Conservation (phyloP, 768 basidiomycete species). For the Pluteus cervinus region DNA sequence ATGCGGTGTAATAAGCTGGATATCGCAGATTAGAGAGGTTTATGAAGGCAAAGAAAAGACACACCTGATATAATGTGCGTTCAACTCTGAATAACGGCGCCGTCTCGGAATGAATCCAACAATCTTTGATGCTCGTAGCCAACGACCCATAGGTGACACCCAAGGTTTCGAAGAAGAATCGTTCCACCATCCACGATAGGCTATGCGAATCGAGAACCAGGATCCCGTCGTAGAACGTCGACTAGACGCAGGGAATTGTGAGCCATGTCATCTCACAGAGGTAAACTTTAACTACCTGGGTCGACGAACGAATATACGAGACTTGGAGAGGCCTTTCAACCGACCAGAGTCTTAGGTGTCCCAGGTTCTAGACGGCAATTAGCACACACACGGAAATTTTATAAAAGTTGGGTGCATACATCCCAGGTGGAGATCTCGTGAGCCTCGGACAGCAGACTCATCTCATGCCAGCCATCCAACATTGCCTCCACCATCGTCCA, state of each 20-base stretch:
- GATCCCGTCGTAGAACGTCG: conserved; percentile 51
- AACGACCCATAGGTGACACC: conserved; percentile 49
- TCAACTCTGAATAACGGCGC: conserved; percentile 36
- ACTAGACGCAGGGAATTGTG: conserved; percentile 26
- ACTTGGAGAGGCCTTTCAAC: neutral
- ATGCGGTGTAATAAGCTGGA: conserved; percentile 52
- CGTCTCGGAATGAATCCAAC: conserved; percentile 30
- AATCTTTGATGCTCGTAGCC: conserved; percentile 25
- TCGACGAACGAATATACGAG: conserved; percentile 59
- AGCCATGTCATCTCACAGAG: conserved; percentile 3
- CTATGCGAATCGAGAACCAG: conserved; percentile 45
- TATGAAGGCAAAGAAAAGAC: conserved; percentile 9
- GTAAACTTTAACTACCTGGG: conserved; percentile 40
- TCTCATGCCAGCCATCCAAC: conserved; percentile 52
- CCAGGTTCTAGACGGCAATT: conserved; percentile 11
- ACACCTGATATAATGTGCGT: conserved; percentile 35
- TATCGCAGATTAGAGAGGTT: conserved; percentile 1
- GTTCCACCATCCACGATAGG: conserved; percentile 51
- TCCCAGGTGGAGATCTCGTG: conserved; percentile 55
- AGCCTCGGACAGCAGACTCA: conserved; percentile 37
- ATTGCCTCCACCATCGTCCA: conserved; percentile 47
- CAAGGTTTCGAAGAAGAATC: conserved; percentile 58
- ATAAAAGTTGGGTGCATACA: conserved; percentile 27
- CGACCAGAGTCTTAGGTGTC: conserved; percentile 3
- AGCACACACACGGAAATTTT: neutral